Evolutionary conservation across 2,329 filamentous ascomycete genomes (phyloP).

Genomic region (Calonectria honghensis): DNA sequence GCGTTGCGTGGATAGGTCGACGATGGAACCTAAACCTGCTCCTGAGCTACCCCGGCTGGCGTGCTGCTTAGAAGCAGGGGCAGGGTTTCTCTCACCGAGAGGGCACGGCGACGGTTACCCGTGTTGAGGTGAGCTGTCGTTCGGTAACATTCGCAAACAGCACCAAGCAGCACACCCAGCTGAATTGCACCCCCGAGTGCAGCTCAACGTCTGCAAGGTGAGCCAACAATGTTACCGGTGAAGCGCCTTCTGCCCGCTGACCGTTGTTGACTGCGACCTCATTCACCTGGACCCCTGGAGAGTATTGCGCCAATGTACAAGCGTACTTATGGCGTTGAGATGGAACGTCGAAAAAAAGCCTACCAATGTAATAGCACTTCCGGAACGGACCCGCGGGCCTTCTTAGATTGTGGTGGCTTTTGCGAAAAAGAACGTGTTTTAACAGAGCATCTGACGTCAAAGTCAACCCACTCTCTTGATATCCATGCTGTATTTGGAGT

Average conservation of each 20-base stretch:
- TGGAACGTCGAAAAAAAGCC: conserved; percentile 15
- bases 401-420: conserved; percentile 28
- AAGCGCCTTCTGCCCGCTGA: background rate
- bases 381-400: conserved; percentile 38
- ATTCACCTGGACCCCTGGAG: background rate
- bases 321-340: conserved; percentile 4
- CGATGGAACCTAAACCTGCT: conserved; percentile 30
- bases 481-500: conserved; percentile 30
- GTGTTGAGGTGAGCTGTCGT: conserved; percentile 40
- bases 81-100: conserved; percentile 41
- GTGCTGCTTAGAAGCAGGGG: conserved; percentile 22
- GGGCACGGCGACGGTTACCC: conserved; percentile 24
- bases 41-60: conserved; percentile 21
- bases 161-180: conserved; percentile 3
- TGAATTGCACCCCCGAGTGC: conserved; percentile 7
- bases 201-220: conserved; percentile 27
- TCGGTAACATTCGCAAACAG: conserved; percentile 29
- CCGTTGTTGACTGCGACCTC: conserved; percentile 8
- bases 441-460: conserved; percentile 47
- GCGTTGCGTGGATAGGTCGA: conserved; percentile 35
- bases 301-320: background rate
- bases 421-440: conserved; percentile 45
- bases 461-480: conserved; percentile 40
- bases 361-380: conserved; percentile 8
- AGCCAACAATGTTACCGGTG: conserved; percentile 24